Base-by-base conservation (phyloP, 2,329 filamentous ascomycete species). In the Calonectria leucothoes region DNA sequence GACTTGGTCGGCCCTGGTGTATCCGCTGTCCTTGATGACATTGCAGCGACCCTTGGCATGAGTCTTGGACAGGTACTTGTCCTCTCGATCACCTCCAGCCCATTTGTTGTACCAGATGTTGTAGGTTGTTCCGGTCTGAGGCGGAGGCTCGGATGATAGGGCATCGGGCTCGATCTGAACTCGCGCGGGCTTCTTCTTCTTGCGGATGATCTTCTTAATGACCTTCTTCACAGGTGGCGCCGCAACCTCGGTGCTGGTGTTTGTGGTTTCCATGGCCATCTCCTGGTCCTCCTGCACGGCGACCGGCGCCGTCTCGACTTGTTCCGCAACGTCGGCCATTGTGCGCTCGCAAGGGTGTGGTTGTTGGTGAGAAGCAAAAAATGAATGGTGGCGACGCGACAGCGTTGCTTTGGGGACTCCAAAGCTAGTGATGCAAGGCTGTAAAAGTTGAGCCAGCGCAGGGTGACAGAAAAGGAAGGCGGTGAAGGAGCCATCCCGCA, bases 101-200 rank as follows among this genome's bases (percentile, higher is more conserved):
- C 96, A 98, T 86, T 98, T 98, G 87, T 98, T 98, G 87, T 98
- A 98, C 96, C 96, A 98, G 81, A 98, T 76, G 55, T 99, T 99
- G 89, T 97, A 99, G 72, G 96, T 95, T 0, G 95, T 98, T 67
- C 97, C 97, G 0, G 96, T 98, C 81, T 98, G 96, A 1, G 95
- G 94, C 20, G 96, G 95, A 5, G 94, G 94, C 80, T 98, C 95
- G 39, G 93, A 93, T 79, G 94, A 94, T 85, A 98, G 91, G 52
- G 93, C 93, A 49, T 93, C 92, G 2, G 95, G 92, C 82, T 99
- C 97, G 81, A 98, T 93, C 86, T 99, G 97, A 0, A 94, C 94
- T 72, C 96, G 92, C 59, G 97, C 97, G 37, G 97, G 97, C 48
- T 95, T 91, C 81, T 94, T 93, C 88, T 98, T 98, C 83, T 94